Evolutionary conservation across 2,329 filamentous ascomycete species (phyloP).

Genomic region (Arthrinium phaeospermum): DNA sequence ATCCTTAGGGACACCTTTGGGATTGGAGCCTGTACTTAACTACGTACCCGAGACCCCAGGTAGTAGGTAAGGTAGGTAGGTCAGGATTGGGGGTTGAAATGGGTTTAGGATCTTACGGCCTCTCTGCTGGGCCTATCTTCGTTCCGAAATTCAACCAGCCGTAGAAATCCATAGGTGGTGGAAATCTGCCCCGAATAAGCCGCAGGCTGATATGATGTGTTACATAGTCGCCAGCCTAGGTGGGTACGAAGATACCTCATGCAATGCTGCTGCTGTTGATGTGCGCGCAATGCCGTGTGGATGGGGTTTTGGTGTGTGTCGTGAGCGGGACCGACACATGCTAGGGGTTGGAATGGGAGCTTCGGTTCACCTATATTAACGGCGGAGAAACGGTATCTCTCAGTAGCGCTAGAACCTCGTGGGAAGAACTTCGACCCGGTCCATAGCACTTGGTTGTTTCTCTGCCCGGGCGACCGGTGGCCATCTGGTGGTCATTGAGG

Average conservation of each 20-base stretch:
- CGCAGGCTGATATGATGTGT: slow-evolving; percentile 53
- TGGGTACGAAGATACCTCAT: slow-evolving; percentile 9
- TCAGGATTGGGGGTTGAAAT: slow-evolving; percentile 13
- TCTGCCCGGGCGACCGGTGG: background rate
- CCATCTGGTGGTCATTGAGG: background rate
- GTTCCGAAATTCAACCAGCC: slow-evolving; percentile 25
- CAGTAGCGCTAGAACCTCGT: slow-evolving; percentile 8
- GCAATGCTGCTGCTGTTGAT: slow-evolving; percentile 1
- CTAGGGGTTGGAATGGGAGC: slow-evolving; percentile 1
- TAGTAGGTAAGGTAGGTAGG: background rate
- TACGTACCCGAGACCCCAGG: slow-evolving; percentile 1
- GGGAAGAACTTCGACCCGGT: background rate
- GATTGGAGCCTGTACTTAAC: background rate
- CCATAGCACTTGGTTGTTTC: background rate
- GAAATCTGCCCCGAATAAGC: slow-evolving; percentile 52
- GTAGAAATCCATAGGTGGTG: slow-evolving; percentile 36
- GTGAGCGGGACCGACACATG: slow-evolving; percentile 4
- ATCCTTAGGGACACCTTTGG: slow-evolving; percentile 8
- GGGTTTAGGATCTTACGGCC: slow-evolving; percentile 18
- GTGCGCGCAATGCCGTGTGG: slow-evolving; percentile 16
- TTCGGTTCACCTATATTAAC: slow-evolving; percentile 12
- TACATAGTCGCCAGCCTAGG: slow-evolving; percentile 34
- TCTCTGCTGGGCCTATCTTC: slow-evolving; percentile 11
- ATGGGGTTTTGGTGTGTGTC: slow-evolving; percentile 12
- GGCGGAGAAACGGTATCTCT: slow-evolving; percentile 17